A percentile compares a stretch with the other conserved stretches of the same genome.
Evolutionary conservation across 306 rosid genomes (phyloP).

Genomic region (Malus fusca): DNA sequence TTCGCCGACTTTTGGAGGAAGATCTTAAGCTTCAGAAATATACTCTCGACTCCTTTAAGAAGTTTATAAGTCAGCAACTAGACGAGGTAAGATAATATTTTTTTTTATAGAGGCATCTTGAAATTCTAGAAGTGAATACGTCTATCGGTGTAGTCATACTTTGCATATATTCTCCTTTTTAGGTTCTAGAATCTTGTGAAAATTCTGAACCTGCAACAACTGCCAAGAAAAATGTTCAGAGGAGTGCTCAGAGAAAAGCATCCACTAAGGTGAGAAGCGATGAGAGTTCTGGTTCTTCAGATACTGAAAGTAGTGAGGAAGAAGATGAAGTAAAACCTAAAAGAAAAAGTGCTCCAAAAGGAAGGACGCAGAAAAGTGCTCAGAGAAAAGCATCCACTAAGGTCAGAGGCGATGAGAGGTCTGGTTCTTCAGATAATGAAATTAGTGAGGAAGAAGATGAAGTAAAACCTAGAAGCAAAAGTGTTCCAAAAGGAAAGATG

Average conservation of each 20-base stretch:
- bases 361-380: slow-evolving; percentile 36
- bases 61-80: slow-evolving; percentile 63
- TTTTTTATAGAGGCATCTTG: slow-evolving; percentile 1
- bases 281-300: slow-evolving; percentile 49
- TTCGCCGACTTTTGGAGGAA: slow-evolving; percentile 82
- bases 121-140: neutral
- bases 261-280: slow-evolving; percentile 42
- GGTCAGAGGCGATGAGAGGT: slow-evolving; percentile 44
- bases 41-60: slow-evolving; percentile 67
- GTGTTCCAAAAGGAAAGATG: slow-evolving; percentile 42
- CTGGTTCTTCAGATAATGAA: slow-evolving; percentile 39
- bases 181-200: slow-evolving; percentile 52
- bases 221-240: slow-evolving; percentile 48
- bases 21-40: slow-evolving; percentile 65
- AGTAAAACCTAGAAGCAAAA: slow-evolving; percentile 56
- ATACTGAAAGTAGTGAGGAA: slow-evolving; percentile 41
- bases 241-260: slow-evolving; percentile 43
- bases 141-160: neutral
- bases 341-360: slow-evolving; percentile 46
- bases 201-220: slow-evolving; percentile 31
- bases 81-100: slow-evolving; percentile 51
- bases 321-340: slow-evolving; percentile 52
- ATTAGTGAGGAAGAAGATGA: slow-evolving; percentile 50
- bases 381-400: slow-evolving; percentile 43
- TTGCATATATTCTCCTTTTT: slow-evolving; percentile 13